Conservation (phyloP, 345 rosid species). For the Heritiera littoralis region DNA sequence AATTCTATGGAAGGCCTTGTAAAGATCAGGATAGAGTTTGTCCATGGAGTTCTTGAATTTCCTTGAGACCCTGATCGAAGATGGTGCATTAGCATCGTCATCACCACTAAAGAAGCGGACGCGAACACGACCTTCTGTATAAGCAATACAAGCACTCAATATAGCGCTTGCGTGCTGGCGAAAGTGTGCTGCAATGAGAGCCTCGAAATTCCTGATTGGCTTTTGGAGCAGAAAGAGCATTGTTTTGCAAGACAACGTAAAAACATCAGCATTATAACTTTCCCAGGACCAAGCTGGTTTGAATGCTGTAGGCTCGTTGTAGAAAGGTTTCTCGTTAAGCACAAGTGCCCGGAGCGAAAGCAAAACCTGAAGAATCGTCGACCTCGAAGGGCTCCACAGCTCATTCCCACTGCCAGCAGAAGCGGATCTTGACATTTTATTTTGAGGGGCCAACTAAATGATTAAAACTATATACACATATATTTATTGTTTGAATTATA, state of each 20-base stretch:
- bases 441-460: too few species aligned
- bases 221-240: constrained; percentile 11
- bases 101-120: constrained; percentile 16
- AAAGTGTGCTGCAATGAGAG: constrained; percentile 7
- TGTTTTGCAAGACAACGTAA: constrained; percentile 16
- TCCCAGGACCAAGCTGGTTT: constrained; percentile 9
- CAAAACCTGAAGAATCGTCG: constrained; percentile 25
- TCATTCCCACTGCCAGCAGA: too few species aligned
- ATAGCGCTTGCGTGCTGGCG: neutral
- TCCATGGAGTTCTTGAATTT: constrained; percentile 2
- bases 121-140: neutral
- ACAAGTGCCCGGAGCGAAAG: constrained; percentile 26
- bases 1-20: neutral
- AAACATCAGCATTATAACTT: constrained; percentile 10
- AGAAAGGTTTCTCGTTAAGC: constrained; percentile 16
- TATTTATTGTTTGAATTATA: too few species aligned
- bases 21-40: constrained; percentile 7
- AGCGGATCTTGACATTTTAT: too few species aligned
- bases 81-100: neutral
- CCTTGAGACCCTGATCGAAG: neutral
- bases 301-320: constrained; percentile 11
- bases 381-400: neutral
- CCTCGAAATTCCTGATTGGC: constrained; percentile 24
- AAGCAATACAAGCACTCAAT: constrained; percentile 20
- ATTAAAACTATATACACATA: too few species aligned